Evolutionary conservation across 2,329 filamentous ascomycete genomes (phyloP).

Genomic region (Aspergillus novofumigatus): DNA sequence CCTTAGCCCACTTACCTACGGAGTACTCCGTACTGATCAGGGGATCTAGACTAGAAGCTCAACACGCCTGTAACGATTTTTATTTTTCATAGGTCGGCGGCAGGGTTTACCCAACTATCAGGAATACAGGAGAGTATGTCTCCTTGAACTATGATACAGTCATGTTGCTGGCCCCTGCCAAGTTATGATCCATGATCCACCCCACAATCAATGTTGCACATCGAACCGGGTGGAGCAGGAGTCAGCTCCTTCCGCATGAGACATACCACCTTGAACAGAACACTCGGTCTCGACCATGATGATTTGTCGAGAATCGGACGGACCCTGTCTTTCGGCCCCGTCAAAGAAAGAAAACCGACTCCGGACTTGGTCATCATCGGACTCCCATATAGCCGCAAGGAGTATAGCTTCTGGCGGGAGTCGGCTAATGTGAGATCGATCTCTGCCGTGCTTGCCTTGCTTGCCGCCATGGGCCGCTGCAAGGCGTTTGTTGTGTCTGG

Average conservation of each 20-base stretch:
- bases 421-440: not conserved
- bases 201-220: slow-evolving; percentile 15
- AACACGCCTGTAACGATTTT: not conserved
- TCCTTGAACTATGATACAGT: slow-evolving; percentile 3
- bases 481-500: slow-evolving; percentile 7
- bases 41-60: not conserved
- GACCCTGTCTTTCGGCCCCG: not conserved
- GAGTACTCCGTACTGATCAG: not conserved
- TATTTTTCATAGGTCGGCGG: not conserved
- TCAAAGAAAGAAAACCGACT: not conserved
- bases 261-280: slow-evolving; percentile 14
- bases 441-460: not conserved
- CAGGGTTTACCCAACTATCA: not conserved
- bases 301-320: not conserved
- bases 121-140: not conserved
- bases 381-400: not conserved
- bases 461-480: not conserved
- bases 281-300: not conserved
- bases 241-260: slow-evolving; percentile 5
- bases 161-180: slow-evolving; percentile 6
- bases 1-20: not conserved
- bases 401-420: not conserved
- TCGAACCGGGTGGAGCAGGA: not conserved
- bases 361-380: not conserved
- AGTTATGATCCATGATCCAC: slow-evolving; percentile 3